A percentile compares a stretch with the other conserved stretches of the same genome.
Evolutionary conservation across 2,329 filamentous ascomycete genomes (phyloP).

Genomic region (Fusarium praegraminearum): DNA sequence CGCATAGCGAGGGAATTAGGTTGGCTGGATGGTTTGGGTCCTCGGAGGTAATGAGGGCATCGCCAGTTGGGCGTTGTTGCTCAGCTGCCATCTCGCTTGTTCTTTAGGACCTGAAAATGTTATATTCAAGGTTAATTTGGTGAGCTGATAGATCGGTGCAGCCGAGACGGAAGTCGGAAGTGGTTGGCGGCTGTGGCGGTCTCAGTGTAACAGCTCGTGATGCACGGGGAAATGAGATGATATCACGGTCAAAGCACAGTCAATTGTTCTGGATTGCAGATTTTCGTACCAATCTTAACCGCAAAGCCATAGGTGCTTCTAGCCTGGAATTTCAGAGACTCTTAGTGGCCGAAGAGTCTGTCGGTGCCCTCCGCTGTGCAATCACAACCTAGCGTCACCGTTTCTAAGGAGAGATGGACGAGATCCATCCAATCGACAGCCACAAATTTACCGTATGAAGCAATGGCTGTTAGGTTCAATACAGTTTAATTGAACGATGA

Average conservation of each 20-base stretch:
- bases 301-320: constrained; percentile 29
- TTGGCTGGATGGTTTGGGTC: constrained; percentile 93
- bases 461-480: constrained; percentile 6
- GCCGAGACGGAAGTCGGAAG: constrained; percentile 31
- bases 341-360: constrained; percentile 21
- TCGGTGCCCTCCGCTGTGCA: constrained; percentile 16
- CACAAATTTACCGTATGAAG: constrained; percentile 18
- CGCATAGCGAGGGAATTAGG: constrained; percentile 91
- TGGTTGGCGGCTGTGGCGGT: constrained; percentile 10
- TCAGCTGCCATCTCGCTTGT: constrained; percentile 37
- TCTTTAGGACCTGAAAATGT: constrained; percentile 5
- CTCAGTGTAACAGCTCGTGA: constrained; percentile 16
- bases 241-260: constrained; percentile 7
- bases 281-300: constrained; percentile 7
- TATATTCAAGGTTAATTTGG: not conserved
- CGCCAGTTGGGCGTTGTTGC: constrained; percentile 31
- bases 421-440: constrained; percentile 17
- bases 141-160: constrained; percentile 16
- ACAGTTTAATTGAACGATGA: constrained; percentile 18
- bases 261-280: not conserved
- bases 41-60: constrained; percentile 66
- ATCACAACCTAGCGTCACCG: constrained; percentile 18
- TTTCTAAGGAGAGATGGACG: constrained; percentile 1
- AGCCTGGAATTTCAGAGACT: constrained; percentile 25
- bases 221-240: constrained; percentile 35